These are phyloP conservation scores for Postia placenta DNA, from an alignment of 768 basidiomycete genomes.

Conservation along the genomic window DNA sequence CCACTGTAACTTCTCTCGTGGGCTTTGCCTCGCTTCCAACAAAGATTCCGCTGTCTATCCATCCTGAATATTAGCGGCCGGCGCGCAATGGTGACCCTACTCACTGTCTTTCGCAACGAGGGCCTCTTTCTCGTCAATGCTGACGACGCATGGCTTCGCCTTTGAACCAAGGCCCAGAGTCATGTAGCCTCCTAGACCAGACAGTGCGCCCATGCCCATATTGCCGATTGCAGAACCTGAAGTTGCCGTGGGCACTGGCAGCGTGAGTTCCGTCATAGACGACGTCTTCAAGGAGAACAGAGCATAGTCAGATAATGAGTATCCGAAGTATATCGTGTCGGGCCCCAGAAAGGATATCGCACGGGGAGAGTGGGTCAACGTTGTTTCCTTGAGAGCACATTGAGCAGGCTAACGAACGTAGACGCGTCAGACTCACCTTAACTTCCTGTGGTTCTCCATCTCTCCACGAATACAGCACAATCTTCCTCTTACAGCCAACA, in stretches of 20 bases:
- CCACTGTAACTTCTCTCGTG: conserved; percentile 43
- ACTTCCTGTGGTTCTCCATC: conserved; percentile 74
- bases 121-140: conserved; percentile 53
- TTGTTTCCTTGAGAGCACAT: conserved; percentile 73
- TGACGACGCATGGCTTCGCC: conserved; percentile 56
- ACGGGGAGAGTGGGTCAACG: conserved; percentile 87
- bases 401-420: neutral
- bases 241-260: conserved; percentile 27
- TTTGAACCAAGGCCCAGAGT: conserved; percentile 73
- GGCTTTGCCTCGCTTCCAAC: conserved; percentile 55
- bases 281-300: conserved; percentile 62
- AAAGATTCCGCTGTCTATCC: conserved; percentile 60
- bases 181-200: conserved; percentile 81
- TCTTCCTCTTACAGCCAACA: conserved; percentile 80
- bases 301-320: conserved; percentile 73
- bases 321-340: conserved; percentile 65
- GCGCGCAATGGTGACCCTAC: conserved; percentile 20
- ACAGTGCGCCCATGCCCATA: conserved; percentile 70
- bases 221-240: conserved; percentile 35
- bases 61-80: neutral
- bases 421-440: conserved; percentile 58
- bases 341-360: conserved; percentile 67
- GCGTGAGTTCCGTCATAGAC: conserved; percentile 47
- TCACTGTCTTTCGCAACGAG: conserved; percentile 76
- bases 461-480: conserved; percentile 81